Evolutionary conservation across 441 rosid genomes (phyloP), one percentile per base, ranked within the genome.

Genomic region (Gossypium schwendimanii): DNA sequence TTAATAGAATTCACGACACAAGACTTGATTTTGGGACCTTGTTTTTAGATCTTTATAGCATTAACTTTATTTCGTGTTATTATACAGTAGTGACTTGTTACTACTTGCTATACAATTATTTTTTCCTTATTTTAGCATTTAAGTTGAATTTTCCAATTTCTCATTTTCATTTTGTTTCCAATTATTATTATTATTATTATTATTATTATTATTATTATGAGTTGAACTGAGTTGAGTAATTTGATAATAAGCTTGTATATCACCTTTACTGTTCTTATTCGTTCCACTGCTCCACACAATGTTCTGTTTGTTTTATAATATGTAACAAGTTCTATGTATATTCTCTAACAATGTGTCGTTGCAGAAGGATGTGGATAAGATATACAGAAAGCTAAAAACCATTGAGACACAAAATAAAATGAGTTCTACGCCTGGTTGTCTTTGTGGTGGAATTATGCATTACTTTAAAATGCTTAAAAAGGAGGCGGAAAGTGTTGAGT

Each of bases 351-450:
- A 45, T n/a, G 65, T 10, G 58, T 77, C 44, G 70, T 67, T 80
- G 75, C 81, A 92, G 97, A 63, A 21, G 74, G 91, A 92, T 70
- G 91, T 91, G 20, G 91, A 83, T 85, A 89, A 62, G 83, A 78
- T 90, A 80, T 84, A 80, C 78, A 81, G 73, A 75, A 77, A 79
- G 79, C 53, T 94, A 70, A 87, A 72, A 66, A 70, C 87, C 47
- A 33, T 77, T 65, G 96, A 77, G 12, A 66, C 74, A 67, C 76
- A 75, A 2, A 76, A 85, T 79, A 82, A 63, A 28, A 59, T 70
- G 55, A 69, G 73, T 73, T 78, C 86, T 65, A 62, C 76, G 74
- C 77, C 86, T 58, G 82, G 96, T 77, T 81, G 78, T 82, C 63
- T 78, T 45, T 89, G 91, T 76, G 82, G 84, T 69, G 87, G 80